phyloP scores from a whole-genome alignment of 176 grass and related monocot species.

The Raddia distichophylla region DNA sequence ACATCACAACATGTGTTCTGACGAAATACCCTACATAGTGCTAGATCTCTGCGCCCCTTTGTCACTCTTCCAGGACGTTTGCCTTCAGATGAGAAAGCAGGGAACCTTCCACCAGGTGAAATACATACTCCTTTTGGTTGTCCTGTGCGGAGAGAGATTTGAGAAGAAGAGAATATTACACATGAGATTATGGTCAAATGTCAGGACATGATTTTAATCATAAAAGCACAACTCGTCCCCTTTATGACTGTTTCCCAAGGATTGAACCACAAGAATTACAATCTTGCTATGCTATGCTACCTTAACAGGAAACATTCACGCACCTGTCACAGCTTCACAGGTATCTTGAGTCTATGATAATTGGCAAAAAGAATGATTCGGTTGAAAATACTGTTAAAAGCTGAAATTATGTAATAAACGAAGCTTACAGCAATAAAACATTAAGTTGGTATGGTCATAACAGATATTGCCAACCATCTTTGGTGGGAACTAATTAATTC shows the following conservation, averaged over 20 bases:
- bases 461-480: not conserved
- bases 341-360: not conserved
- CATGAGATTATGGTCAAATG: not conserved
- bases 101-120: constrained; percentile 84
- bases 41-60: constrained; percentile 73
- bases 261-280: not conserved
- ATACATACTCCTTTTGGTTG: constrained; percentile 69
- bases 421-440: not conserved
- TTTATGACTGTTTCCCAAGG: not conserved
- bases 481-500: not conserved
- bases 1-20: constrained; percentile 90
- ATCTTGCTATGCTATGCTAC: not conserved
- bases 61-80: constrained; percentile 68
- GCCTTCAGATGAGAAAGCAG: constrained; percentile 68
- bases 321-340: not conserved
- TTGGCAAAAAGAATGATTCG: not conserved
- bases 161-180: not conserved
- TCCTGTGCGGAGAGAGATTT: constrained; percentile 40
- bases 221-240: not conserved
- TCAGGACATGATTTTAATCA: not conserved
- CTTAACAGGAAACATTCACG: not conserved
- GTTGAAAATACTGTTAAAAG: not conserved
- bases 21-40: constrained; percentile 84
- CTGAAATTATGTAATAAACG: not conserved
- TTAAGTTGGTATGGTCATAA: constrained; percentile 18